Conservation (phyloP, 2,329 filamentous ascomycete genomes). For the Fusarium marasasianum region DNA sequence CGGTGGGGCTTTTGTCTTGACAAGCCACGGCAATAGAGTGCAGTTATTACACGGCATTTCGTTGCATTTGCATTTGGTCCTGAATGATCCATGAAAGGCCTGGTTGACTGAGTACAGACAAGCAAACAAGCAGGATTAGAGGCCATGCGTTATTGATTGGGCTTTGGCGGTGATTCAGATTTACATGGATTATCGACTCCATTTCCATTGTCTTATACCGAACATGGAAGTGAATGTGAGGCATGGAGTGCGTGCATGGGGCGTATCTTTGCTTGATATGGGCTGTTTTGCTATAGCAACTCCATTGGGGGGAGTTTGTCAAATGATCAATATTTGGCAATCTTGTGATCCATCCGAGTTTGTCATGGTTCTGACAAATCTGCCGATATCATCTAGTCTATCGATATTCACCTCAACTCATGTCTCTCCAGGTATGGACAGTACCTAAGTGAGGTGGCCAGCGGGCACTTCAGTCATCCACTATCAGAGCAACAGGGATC, state of each 20-base stretch:
- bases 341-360: background rate
- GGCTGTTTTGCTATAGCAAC: background rate
- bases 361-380: background rate
- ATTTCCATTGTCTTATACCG: background rate
- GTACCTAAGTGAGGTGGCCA: background rate
- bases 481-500: constrained; percentile 17
- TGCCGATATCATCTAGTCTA: background rate
- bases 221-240: background rate
- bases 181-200: background rate
- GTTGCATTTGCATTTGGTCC: background rate
- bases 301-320: background rate
- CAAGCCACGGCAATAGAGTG: constrained; percentile 9
- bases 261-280: background rate
- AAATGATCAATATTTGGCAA: background rate
- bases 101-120: background rate
- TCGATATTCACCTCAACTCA: background rate
- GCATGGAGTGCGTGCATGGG: background rate
- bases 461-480: background rate
- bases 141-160: background rate
- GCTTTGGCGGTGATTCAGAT: background rate
- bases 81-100: background rate
- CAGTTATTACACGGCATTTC: background rate
- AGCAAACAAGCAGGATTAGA: background rate
- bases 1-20: constrained; percentile 1
- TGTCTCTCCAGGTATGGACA: background rate